phyloP scores from a whole-genome alignment of 2,329 filamentous ascomycete genomes.

The Xylariales sp. region DNA sequence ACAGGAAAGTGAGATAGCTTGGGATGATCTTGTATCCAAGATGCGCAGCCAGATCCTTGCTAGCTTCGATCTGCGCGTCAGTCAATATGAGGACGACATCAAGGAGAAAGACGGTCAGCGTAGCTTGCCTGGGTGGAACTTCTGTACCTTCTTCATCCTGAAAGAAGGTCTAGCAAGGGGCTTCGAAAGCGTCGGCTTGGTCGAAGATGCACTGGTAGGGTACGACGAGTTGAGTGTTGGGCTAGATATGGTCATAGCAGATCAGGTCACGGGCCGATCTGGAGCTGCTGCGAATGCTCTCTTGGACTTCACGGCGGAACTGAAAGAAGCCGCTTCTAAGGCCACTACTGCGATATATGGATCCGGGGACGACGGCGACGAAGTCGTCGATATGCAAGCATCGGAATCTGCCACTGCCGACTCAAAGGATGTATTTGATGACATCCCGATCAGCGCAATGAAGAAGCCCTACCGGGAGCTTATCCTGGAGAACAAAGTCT shows the following conservation, averaged over 20 bases:
- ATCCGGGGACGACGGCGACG: constrained; percentile 29
- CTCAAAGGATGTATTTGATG: constrained; percentile 40
- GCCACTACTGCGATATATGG: constrained; percentile 41
- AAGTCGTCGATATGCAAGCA: constrained; percentile 48
- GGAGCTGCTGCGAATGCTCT: constrained; percentile 69
- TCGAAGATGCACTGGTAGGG: constrained; percentile 89
- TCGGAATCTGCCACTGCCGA: constrained; percentile 22
- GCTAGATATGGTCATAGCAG: constrained; percentile 74
- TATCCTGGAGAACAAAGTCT: constrained; percentile 92
- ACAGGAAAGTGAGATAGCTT: constrained; percentile 75
- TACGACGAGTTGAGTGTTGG: constrained; percentile 93
- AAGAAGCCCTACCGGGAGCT: constrained; percentile 85
- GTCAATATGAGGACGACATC: constrained; percentile 96
- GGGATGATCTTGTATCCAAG: constrained; percentile 79
- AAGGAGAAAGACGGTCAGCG: constrained; percentile 88
- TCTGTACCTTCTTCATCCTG: constrained; percentile 97
- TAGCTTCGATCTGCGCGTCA: constrained; percentile 86
- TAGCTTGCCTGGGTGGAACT: constrained; percentile 91
- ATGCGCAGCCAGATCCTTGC: constrained; percentile 81
- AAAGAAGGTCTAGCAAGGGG: constrained; percentile 92
- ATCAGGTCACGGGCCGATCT: constrained; percentile 59
- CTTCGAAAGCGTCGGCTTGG: constrained; percentile 91
- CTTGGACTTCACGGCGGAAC: constrained; percentile 66
- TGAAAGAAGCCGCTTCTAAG: constrained; percentile 55
- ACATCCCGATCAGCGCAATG: constrained; percentile 57